phyloP scores from a whole-genome alignment of 805 yeast genomes.

The Vanderwaltozyma yarrowii region DNA sequence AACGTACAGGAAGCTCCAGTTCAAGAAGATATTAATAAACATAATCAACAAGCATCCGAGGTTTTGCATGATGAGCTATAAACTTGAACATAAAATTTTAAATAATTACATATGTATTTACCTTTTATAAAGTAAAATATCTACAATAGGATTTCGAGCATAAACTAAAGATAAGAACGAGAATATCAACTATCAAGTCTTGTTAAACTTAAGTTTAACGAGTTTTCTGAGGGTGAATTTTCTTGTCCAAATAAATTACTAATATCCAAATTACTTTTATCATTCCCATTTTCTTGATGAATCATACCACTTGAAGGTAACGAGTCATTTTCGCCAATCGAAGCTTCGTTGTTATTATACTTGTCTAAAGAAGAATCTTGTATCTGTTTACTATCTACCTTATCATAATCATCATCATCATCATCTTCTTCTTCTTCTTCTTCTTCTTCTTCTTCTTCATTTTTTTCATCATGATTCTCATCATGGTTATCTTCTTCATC shows the following conservation, averaged over 20 bases:
- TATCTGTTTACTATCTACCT: too few species aligned
- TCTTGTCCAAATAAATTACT: slow-evolving; percentile 2
- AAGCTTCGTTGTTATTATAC: too few species aligned
- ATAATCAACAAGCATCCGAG: too few species aligned
- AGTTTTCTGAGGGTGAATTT: slow-evolving; percentile 4
- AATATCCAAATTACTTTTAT: neutral
- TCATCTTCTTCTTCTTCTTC: neutral
- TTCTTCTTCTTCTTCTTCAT: neutral
- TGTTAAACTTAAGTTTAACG: slow-evolving; percentile 18
- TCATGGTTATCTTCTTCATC: neutral
- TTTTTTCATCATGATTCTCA: neutral
- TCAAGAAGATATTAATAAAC: too few species aligned
- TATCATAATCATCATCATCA: neutral
- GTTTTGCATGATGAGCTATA: neutral
- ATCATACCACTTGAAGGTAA: too few species aligned
- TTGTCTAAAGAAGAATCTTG: too few species aligned
- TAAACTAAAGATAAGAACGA: too few species aligned
- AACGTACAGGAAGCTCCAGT: neutral
- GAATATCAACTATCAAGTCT: slow-evolving; percentile 8
- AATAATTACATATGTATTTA: too few species aligned
- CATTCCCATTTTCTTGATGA: neutral
- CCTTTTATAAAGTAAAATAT: too few species aligned
- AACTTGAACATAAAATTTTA: too few species aligned
- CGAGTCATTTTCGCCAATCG: too few species aligned
- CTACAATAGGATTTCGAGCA: too few species aligned